Evolutionary conservation across 2,329 filamentous ascomycete species (phyloP).

Genomic region (Ilyonectria mors-panacis): DNA sequence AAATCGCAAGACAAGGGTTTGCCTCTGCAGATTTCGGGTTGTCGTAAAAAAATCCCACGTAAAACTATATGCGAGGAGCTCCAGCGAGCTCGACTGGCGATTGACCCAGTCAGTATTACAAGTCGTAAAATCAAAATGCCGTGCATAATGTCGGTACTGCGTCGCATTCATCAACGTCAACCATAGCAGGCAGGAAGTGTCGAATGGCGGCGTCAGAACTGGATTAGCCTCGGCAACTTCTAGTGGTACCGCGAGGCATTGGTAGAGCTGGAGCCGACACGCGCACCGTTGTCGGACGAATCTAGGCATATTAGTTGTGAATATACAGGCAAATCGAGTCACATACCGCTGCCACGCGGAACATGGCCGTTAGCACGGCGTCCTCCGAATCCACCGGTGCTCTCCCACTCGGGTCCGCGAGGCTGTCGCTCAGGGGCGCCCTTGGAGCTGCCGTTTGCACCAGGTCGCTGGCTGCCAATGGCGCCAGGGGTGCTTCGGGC

Average conservation of each 20-base stretch:
- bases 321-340: not conserved
- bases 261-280: conserved; percentile 54
- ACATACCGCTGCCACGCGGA: conserved; percentile 73
- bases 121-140: conserved; percentile 55
- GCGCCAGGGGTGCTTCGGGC: conserved; percentile 69
- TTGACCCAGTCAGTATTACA: conserved; percentile 54
- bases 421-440: conserved; percentile 73
- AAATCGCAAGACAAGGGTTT: conserved; percentile 43
- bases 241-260: conserved; percentile 57
- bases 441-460: conserved; percentile 61
- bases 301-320: conserved; percentile 50
- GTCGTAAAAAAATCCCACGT: conserved; percentile 50
- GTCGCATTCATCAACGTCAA: conserved; percentile 47
- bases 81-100: conserved; percentile 37
- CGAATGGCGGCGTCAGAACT: conserved; percentile 24
- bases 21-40: conserved; percentile 26
- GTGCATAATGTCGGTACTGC: conserved; percentile 45
- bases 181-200: conserved; percentile 32
- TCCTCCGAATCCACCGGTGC: conserved; percentile 65
- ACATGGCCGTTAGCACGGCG: conserved; percentile 74
- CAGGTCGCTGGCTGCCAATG: conserved; percentile 76
- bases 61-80: conserved; percentile 50
- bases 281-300: conserved; percentile 61
- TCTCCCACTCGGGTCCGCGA: conserved; percentile 75
- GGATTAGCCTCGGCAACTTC: conserved; percentile 23